Evolutionary conservation across 164 flowering plant genomes (phyloP), one percentile per base, ranked within the genome.

Genomic region (Nymphaea thermarum): DNA sequence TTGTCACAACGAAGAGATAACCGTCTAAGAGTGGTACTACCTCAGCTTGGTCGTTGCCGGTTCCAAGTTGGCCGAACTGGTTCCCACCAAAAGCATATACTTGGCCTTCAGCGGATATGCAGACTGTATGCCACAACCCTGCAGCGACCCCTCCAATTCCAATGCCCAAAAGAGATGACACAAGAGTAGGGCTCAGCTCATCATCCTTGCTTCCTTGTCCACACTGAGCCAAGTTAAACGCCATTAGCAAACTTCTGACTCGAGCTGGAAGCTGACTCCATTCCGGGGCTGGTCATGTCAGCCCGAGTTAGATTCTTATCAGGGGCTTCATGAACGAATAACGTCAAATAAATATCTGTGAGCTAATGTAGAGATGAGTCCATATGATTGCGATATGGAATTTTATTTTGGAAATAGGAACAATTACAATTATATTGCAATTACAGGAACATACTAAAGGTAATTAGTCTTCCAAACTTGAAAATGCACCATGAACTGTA

Each of bases 171-270:
- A 95, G 82, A 36, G 98, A 83, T 65, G 98, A 83, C 41, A 90
- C 98, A 79, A 93, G 90, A 64, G 79, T 71, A 64, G 98, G 97
- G 59, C 87, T 92, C 71, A 92, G 73, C 72, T 88, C 97, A 75
- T 92, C 98, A 79, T 95, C 98, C 70, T 97, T 92, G 76, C 92
- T 82, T 72, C 99, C 99, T 78, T 87, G 98, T 68, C 99, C 99
- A 78, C 98, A 95, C 99, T 95, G 65, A 43, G 71, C 70, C 65
- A 76, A 79, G 62, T 70, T 25, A 53, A 51, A 71, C 36, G 75
- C 64, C 41, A 60, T 61, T 42, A 51, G 59, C 57, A 51, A 51
- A 51, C 57, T 51, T 51, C 57, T 5, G 57, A 51, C 57, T 51
- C 57, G 57, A 51, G 14, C 57, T 8, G 15, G 14, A 15, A 51